phyloP scores from a whole-genome alignment of 495 filamentous ascomycete genomes.

The Talaromyces thailandensis region DNA sequence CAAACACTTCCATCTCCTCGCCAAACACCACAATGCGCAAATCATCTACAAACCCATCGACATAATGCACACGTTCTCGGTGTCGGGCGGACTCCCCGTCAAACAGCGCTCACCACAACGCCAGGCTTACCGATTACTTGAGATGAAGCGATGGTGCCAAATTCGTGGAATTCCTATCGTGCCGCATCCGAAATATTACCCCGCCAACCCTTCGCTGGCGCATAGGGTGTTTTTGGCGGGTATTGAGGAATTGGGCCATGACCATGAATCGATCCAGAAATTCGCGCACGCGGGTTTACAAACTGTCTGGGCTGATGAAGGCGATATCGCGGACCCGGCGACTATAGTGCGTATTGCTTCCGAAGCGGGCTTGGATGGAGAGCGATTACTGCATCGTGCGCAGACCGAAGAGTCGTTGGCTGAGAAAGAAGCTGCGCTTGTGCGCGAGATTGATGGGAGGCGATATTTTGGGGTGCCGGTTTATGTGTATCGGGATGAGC shows the following conservation, averaged over 20 bases:
- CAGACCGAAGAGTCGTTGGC: not conserved
- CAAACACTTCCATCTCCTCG: not conserved
- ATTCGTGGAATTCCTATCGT: not conserved
- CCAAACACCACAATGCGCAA: not conserved
- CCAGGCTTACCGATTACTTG: not conserved
- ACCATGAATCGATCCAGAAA: not conserved
- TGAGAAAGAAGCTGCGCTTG: not conserved
- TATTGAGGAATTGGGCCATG: not conserved
- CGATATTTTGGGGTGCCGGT: not conserved
- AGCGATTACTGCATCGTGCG: not conserved
- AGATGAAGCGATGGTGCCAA: not conserved
- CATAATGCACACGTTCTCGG: not conserved
- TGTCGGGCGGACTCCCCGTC: not conserved
- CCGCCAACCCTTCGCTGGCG: not conserved
- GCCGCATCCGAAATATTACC: not conserved
- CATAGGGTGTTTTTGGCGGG: not conserved
- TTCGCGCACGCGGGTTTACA: not conserved
- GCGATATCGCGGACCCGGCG: not conserved
- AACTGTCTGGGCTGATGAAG: not conserved
- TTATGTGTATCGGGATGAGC: not conserved
- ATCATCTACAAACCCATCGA: not conserved
- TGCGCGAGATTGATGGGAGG: not conserved
- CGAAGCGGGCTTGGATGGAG: not conserved
- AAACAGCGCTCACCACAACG: not conserved
- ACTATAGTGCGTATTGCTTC: not conserved